phyloP scores from a whole-genome alignment of 2,329 filamentous ascomycete species.

The Pseudogymnoascus sp. region DNA sequence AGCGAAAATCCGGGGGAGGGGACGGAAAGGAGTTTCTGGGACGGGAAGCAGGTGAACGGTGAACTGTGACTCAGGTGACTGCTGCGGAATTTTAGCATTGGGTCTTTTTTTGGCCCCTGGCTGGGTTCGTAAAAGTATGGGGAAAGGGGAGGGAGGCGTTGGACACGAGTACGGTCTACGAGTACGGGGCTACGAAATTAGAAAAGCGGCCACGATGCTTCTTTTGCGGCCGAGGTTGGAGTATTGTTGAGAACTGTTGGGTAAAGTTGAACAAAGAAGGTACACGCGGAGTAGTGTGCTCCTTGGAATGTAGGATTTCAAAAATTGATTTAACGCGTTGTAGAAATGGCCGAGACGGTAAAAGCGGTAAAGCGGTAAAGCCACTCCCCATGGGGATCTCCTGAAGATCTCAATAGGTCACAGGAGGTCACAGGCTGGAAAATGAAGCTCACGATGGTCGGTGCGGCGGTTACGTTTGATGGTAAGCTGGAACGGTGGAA shows the following conservation, averaged over 20 bases:
- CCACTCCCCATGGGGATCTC: background rate
- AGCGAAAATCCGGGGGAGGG: background rate
- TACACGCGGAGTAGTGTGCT: background rate
- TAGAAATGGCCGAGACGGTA: background rate
- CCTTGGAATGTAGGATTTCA: background rate
- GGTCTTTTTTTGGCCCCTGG: background rate
- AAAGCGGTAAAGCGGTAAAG: too few species aligned
- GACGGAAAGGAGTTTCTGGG: background rate
- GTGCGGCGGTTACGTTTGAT: too few species aligned
- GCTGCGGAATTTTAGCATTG: background rate
- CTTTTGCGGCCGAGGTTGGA: background rate
- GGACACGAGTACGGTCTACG: background rate
- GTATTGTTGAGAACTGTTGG: background rate
- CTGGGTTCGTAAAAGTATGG: background rate
- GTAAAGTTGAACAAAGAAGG: background rate
- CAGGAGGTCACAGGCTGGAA: background rate
- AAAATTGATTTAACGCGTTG: background rate
- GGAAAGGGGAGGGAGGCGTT: background rate
- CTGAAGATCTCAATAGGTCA: background rate
- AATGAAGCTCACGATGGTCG: conserved; percentile 1
- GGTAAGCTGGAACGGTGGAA: too few species aligned
- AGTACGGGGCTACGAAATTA: too few species aligned
- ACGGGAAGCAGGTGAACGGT: background rate
- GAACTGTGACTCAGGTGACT: background rate
- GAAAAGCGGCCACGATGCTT: background rate